Evolutionary conservation across 768 basidiomycete genomes (phyloP), one percentile per base, ranked within the genome.

Genomic region (Podaxis sp.): DNA sequence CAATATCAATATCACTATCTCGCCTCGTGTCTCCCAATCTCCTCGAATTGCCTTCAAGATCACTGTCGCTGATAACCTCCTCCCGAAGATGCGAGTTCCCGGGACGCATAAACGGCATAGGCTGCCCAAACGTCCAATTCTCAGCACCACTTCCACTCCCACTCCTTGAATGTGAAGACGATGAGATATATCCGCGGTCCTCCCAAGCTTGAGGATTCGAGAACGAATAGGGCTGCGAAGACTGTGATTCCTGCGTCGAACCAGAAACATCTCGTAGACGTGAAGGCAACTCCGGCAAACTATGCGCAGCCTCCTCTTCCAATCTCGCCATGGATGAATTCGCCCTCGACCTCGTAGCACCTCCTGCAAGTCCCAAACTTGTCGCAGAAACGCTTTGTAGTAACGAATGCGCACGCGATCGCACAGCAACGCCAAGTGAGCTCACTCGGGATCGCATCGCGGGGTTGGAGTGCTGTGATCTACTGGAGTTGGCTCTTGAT

Each of bases 71-170:
- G 2, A 37, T 8, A 24, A 59, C 58, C 37, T 59, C 58, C 13
- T 59, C 58, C 22, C 58, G 33, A n/a, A 59, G 33, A 28, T 51
- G 58, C 33, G 58, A 59, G 13, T 61, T 71, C 26, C 66, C 65
- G 53, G 70, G 75, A 68, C 75, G 68, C 71, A 80, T 71, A 67
- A 76, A 76, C 59, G 80, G 70, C 71, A 87, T 74, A 0, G 80
- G 82, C 24, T 85, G 81, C 12, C 91, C 91, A 73, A 92, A 93
- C 8, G 90, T 92, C 71, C 90, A 81, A 70, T 90, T 90, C 69
- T 90, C 89, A 15, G 58, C 64, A 11, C 81, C 78, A 56, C 78
- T 80, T 50, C 77, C 81, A 64, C 84, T 86, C 26, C 84, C 85
- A 33, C 80, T 78, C 65, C 82, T 70, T 38, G 81, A 82, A 71